phyloP scores from a whole-genome alignment of 164 flowering plant genomes.

The Magnolia kwangsiensis region DNA sequence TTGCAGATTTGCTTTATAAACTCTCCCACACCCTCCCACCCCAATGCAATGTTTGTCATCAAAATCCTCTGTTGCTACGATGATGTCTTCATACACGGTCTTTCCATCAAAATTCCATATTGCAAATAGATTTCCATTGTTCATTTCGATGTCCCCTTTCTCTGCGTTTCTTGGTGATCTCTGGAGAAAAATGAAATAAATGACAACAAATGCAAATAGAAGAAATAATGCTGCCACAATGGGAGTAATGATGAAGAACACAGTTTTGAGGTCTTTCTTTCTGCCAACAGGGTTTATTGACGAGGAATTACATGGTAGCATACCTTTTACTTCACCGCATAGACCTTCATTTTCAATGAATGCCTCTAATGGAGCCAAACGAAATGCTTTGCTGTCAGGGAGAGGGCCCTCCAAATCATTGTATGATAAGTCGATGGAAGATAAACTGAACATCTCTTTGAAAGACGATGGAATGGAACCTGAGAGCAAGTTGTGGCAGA shows the following conservation, averaged over 20 bases:
- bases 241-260: background rate
- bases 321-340: conserved; percentile 40
- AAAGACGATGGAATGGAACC: conserved; percentile 11
- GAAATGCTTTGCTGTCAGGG: conserved; percentile 7
- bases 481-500: background rate
- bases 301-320: conserved; percentile 23
- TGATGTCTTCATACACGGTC: conserved; percentile 9
- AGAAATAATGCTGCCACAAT: background rate
- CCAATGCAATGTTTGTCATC: conserved; percentile 13
- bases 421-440: conserved; percentile 1
- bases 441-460: background rate
- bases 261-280: background rate
- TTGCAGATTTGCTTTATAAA: conserved; percentile 13
- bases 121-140: background rate
- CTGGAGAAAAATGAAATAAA: background rate
- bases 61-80: conserved; percentile 15
- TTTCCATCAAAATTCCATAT: conserved; percentile 13
- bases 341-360: conserved; percentile 22
- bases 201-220: background rate
- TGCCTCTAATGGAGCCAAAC: conserved; percentile 1
- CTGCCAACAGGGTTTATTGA: background rate
- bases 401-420: conserved; percentile 8
- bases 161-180: background rate
- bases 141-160: background rate
- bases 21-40: conserved; percentile 13